Conservation (phyloP, 257 asterid genomes). For the Petunia secreta region DNA sequence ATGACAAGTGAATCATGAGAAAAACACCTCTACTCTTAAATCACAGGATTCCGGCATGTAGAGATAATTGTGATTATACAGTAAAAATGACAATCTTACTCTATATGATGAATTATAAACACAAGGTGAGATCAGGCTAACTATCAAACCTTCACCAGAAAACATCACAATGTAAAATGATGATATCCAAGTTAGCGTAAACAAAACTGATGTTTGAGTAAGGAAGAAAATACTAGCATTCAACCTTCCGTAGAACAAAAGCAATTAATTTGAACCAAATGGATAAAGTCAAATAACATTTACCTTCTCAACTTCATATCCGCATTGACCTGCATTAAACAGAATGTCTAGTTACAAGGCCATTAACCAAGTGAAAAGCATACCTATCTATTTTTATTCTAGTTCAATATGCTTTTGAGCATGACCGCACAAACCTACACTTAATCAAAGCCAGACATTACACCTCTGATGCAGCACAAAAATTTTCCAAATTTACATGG, state of each 20-base stretch:
- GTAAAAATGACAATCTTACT: background rate
- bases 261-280: constrained; percentile 6
- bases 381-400: no score
- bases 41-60: background rate
- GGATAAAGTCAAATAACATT: constrained; percentile 27
- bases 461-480: constrained; percentile 12
- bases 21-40: no score
- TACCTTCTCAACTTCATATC: constrained; percentile 79
- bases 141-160: background rate
- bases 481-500: background rate
- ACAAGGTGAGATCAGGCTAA: background rate
- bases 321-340: constrained; percentile 76
- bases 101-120: background rate
- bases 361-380: constrained; percentile 14
- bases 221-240: background rate
- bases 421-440: constrained; percentile 20
- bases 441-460: constrained; percentile 2
- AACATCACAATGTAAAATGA: background rate
- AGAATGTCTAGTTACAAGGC: constrained; percentile 15
- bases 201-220: background rate
- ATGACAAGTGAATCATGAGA: background rate
- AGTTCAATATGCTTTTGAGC: background rate
- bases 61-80: background rate
- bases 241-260: background rate
- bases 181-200: background rate